Percentiles rank a stretch among this genome's conserved stretches.
Evolutionary conservation across 176 grass and related monocot genomes (phyloP).

Genomic region (Triticum urartu): DNA sequence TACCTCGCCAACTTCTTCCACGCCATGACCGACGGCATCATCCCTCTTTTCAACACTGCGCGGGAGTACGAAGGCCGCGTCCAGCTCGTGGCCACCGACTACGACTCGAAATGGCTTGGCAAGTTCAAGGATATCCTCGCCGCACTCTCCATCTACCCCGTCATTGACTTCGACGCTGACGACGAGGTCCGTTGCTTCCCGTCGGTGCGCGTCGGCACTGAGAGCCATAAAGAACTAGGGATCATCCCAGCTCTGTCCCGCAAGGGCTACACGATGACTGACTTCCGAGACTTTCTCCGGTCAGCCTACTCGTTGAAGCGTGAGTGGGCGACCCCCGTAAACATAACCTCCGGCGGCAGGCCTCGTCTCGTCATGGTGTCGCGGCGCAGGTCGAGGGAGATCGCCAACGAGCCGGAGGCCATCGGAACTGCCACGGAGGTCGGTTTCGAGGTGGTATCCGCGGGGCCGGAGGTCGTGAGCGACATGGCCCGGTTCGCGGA

Average conservation of each 20-base stretch:
- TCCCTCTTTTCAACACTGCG: slow-evolving; percentile 59
- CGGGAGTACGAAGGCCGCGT: slow-evolving; percentile 43
- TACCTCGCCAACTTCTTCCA: slow-evolving; percentile 67
- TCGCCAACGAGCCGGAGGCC: slow-evolving; percentile 48
- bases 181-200: slow-evolving; percentile 57
- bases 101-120: slow-evolving; percentile 14
- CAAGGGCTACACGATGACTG: slow-evolving; percentile 38
- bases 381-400: slow-evolving; percentile 40
- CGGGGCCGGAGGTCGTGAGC: slow-evolving; percentile 26
- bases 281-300: slow-evolving; percentile 60
- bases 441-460: slow-evolving; percentile 57
- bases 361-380: slow-evolving; percentile 56
- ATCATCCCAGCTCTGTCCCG: slow-evolving; percentile 42
- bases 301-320: slow-evolving; percentile 41
- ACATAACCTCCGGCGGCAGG: slow-evolving; percentile 1
- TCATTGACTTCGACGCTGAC: slow-evolving; percentile 60
- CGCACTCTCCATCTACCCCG: slow-evolving; percentile 38
- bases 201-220: slow-evolving; percentile 38
- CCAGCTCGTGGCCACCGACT: slow-evolving; percentile 47
- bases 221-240: slow-evolving; percentile 56
- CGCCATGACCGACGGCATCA: slow-evolving; percentile 57
- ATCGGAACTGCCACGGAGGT: neutral
- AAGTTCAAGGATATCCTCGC: slow-evolving; percentile 48
- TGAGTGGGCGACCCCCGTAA: neutral
- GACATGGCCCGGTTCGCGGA: slow-evolving; percentile 41